phyloP scores from a whole-genome alignment of 1,284 basidiomycete species.

The Veloboletus limbatus region DNA sequence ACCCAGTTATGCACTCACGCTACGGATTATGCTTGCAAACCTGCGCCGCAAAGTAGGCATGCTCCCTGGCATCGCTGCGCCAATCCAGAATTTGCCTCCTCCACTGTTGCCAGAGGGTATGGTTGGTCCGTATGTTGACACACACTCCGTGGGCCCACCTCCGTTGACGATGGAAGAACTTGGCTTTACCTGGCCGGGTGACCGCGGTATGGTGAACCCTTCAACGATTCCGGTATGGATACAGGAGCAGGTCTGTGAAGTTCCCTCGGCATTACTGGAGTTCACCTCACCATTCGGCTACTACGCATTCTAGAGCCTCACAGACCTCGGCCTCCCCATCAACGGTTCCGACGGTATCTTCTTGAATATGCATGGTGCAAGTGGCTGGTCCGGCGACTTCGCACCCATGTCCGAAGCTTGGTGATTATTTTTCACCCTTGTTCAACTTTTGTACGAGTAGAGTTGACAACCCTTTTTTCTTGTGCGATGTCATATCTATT shows the following conservation, averaged over 20 bases:
- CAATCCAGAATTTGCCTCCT: conserved; percentile 49
- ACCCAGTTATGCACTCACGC: conserved; percentile 77
- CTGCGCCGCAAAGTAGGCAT: conserved; percentile 82
- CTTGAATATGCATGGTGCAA: conserved; percentile 65
- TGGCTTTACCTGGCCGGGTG: conserved; percentile 73
- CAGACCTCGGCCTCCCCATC: conserved; percentile 83
- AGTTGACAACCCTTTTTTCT: conserved; percentile 23
- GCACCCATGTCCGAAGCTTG: conserved; percentile 77
- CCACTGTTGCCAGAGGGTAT: conserved; percentile 53
- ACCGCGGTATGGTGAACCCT: conserved; percentile 75
- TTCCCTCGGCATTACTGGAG: neutral
- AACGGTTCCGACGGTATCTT: conserved; percentile 90
- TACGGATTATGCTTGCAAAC: conserved; percentile 88
- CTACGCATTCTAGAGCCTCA: conserved; percentile 57
- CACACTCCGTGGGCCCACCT: conserved; percentile 44
- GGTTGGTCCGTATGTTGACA: conserved; percentile 53
- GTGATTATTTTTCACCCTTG: conserved; percentile 41
- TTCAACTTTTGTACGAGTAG: conserved; percentile 21
- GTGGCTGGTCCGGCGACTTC: conserved; percentile 74
- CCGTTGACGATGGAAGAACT: conserved; percentile 81
- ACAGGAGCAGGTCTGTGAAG: conserved; percentile 65
- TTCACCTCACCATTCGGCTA: conserved; percentile 6
- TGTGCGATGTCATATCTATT: conserved; percentile 19
- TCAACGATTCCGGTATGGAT: conserved; percentile 77
- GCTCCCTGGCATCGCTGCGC: conserved; percentile 48